These are phyloP conservation scores for Flaveria sonorensis DNA, from an alignment of 129 eudicot genomes.

Conservation along the genomic window DNA sequence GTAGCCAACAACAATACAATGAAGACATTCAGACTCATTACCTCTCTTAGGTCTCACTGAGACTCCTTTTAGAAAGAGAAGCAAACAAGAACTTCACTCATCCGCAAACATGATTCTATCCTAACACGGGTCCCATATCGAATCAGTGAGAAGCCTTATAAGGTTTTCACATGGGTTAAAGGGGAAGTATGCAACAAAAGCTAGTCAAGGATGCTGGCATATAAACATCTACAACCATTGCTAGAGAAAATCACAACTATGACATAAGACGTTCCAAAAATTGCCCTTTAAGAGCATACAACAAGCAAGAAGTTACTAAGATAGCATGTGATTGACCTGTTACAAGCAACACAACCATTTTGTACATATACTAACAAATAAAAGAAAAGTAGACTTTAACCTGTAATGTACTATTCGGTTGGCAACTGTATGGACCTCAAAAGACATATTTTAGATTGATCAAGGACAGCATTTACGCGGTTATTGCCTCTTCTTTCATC, in stretches of 20 bases:
- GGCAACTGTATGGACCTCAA: conserved; percentile 14
- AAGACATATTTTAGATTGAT: conserved; percentile 10
- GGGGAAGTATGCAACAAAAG: background rate
- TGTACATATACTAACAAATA: conserved; percentile 28
- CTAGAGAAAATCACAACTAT: background rate
- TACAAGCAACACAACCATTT: background rate
- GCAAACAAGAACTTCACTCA: too few relatives aligned
- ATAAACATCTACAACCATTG: background rate
- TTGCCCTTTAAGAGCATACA: background rate
- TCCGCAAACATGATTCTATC: too few relatives aligned
- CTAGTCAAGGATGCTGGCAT: background rate
- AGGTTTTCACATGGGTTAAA: background rate
- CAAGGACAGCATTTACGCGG: conserved; percentile 34
- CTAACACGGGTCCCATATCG: too few relatives aligned
- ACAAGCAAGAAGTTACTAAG: background rate
- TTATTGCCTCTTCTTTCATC: conserved; percentile 69
- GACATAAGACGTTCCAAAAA: background rate
- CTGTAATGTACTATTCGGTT: conserved; percentile 29
- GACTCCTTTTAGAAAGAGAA: too few relatives aligned
- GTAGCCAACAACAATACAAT: too few relatives aligned
- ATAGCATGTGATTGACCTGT: background rate
- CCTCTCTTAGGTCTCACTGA: too few relatives aligned
- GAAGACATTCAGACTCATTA: too few relatives aligned
- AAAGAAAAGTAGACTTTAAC: conserved; percentile 15
- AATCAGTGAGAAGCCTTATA: background rate